A percentile compares a stretch with the other conserved stretches of the same genome.
These are phyloP conservation scores for Physcomitrium patens DNA, from an alignment of 225 moss, liverwort and hornwort species.

Conservation along the genomic window DNA sequence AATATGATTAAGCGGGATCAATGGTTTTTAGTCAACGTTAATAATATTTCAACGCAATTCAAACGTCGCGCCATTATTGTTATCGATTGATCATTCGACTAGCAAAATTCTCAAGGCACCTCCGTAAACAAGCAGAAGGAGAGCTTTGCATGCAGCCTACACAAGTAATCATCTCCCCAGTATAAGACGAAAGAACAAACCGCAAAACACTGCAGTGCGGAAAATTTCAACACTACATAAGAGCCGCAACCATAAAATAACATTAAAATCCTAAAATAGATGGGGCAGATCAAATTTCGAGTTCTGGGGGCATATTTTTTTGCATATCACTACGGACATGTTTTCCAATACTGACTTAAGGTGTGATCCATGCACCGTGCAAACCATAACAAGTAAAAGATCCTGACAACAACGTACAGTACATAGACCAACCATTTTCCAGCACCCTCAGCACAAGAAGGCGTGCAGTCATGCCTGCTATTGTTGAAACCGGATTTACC, in stretches of 20 bases:
- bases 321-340: constrained; percentile 20
- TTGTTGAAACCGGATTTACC: constrained; percentile 24
- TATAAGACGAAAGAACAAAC: constrained; percentile 14
- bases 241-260: constrained; percentile 13
- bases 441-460: constrained; percentile 42
- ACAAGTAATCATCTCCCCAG: constrained; percentile 13
- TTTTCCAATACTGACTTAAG: background rate
- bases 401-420: background rate
- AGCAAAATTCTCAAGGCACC: constrained; percentile 5
- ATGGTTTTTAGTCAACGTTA: constrained; percentile 13
- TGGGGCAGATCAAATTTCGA: background rate
- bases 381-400: background rate
- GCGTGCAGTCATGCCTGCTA: constrained; percentile 19
- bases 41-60: background rate
- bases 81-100: background rate
- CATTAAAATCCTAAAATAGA: constrained; percentile 7
- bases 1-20: background rate
- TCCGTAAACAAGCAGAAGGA: background rate
- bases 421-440: constrained; percentile 22
- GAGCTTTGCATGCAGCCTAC: constrained; percentile 19
- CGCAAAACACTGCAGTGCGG: background rate
- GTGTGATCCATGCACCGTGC: background rate
- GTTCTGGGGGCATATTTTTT: background rate
- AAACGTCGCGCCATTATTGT: background rate
- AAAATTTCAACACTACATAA: background rate